Percentiles rank a stretch among this genome's conserved stretches.
Evolutionary conservation across 441 rosid species (phyloP).

Genomic region (Erodium trifolium): DNA sequence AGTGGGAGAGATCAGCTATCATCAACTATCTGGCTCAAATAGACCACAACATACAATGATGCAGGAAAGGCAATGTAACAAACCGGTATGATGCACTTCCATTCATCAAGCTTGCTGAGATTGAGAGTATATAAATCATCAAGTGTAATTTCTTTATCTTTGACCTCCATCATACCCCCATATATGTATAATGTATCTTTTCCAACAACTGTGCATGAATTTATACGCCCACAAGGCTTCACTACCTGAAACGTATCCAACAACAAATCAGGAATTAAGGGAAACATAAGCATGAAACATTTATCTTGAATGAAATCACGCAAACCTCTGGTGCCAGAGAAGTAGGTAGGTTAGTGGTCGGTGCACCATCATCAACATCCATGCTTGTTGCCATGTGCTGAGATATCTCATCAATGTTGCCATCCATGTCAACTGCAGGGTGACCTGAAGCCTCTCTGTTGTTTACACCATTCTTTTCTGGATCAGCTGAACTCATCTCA

Average conservation of each 20-base stretch:
- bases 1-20: neutral
- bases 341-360: constrained; percentile 31
- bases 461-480: constrained; percentile 31
- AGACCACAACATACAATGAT: neutral
- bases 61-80: constrained; percentile 30
- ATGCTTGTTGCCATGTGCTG: constrained; percentile 35
- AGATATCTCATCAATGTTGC: constrained; percentile 44
- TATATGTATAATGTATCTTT: constrained; percentile 81
- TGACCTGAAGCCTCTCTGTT: constrained; percentile 19
- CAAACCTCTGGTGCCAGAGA: constrained; percentile 69
- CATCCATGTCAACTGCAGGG: constrained; percentile 29
- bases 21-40: neutral
- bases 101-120: constrained; percentile 93
- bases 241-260: constrained; percentile 44
- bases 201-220: constrained; percentile 89
- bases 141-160: constrained; percentile 78
- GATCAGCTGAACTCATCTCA: constrained; percentile 34
- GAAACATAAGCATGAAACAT: constrained; percentile 8
- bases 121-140: constrained; percentile 90
- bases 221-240: constrained; percentile 95
- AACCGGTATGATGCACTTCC: constrained; percentile 97
- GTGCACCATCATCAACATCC: constrained; percentile 31
- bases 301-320: constrained; percentile 15
- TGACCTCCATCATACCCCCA: constrained; percentile 98
- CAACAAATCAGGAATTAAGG: constrained; percentile 15